Evolutionary conservation across 2,329 filamentous ascomycete genomes (phyloP).

Genomic region (Dactylellina drechsleri): DNA sequence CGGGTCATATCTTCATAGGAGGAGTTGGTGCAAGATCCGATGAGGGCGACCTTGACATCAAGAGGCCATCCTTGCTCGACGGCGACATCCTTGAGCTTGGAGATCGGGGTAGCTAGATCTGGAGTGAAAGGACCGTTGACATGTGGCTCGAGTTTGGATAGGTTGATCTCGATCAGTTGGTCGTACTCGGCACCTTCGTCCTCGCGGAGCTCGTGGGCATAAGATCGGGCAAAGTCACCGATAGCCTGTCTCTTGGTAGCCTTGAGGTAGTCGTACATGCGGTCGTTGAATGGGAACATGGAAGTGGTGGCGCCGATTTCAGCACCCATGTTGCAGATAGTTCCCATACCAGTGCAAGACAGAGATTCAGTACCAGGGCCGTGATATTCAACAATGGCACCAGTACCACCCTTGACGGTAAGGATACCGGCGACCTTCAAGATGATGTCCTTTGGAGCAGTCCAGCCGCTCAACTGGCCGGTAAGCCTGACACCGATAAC

Average conservation of each 20-base stretch:
- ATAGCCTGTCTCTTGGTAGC: slow-evolving; percentile 92
- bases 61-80: slow-evolving; percentile 96
- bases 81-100: slow-evolving; percentile 93
- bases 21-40: slow-evolving; percentile 97
- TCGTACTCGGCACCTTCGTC: slow-evolving; percentile 96
- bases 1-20: slow-evolving; percentile 92
- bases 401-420: slow-evolving; percentile 97
- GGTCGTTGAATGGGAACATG: slow-evolving; percentile 92
- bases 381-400: slow-evolving; percentile 83
- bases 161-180: slow-evolving; percentile 93
- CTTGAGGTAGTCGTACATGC: slow-evolving; percentile 94
- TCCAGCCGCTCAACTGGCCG: slow-evolving; percentile 88
- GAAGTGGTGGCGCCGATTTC: slow-evolving; percentile 66
- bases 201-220: slow-evolving; percentile 84
- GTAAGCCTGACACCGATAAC: slow-evolving; percentile 96
- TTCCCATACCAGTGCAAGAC: slow-evolving; percentile 86
- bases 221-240: slow-evolving; percentile 85
- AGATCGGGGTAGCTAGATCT: slow-evolving; percentile 96
- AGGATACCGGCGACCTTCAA: slow-evolving; percentile 96
- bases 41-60: slow-evolving; percentile 94
- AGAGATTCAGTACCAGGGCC: slow-evolving; percentile 78
- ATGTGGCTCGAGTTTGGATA: slow-evolving; percentile 92
- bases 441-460: slow-evolving; percentile 94
- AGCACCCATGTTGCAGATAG: slow-evolving; percentile 77
- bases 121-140: slow-evolving; percentile 99